A percentile compares a stretch with the other conserved stretches of the same genome.
These are phyloP conservation scores for Lachnellula subtilissima DNA, from an alignment of 2,329 filamentous ascomycete species.

Conservation along the genomic window DNA sequence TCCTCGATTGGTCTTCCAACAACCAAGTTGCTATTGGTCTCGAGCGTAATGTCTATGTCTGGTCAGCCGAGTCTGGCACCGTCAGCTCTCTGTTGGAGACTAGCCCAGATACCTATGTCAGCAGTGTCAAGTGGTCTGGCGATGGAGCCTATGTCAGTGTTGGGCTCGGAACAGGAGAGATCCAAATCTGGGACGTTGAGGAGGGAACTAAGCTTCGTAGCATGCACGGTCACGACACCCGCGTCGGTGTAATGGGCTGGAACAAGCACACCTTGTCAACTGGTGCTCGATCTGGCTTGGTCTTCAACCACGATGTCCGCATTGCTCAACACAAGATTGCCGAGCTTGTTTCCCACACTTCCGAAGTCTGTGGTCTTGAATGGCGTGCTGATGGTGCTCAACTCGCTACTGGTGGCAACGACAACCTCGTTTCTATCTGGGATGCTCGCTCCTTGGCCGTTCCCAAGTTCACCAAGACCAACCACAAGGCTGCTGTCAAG, in stretches of 20 bases:
- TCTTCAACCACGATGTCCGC: constrained; percentile 98
- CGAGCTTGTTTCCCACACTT: constrained; percentile 94
- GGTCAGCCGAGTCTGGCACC: constrained; percentile 90
- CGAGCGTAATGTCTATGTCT: constrained; percentile 95
- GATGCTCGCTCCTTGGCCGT: constrained; percentile 89
- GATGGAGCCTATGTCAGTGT: constrained; percentile 96
- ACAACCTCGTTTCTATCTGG: constrained; percentile 99
- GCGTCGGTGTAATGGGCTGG: constrained; percentile 98
- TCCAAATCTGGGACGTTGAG: constrained; percentile 98
- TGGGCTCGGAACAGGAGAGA: constrained; percentile 89
- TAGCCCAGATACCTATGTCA: constrained; percentile 86
- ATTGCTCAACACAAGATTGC: constrained; percentile 97
- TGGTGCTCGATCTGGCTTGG: constrained; percentile 86
- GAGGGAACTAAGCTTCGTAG: constrained; percentile 93
- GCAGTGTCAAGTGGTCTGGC: constrained; percentile 97
- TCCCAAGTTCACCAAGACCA: constrained; percentile 99
- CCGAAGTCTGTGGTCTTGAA: constrained; percentile 95
- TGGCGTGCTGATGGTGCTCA: constrained; percentile 96
- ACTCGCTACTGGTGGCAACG: constrained; percentile 94
- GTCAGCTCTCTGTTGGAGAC: constrained; percentile 89
- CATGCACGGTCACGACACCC: constrained; percentile 96
- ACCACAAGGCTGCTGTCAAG: constrained; percentile 98
- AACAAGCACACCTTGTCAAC: constrained; percentile 97
- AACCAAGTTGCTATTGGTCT: constrained; percentile 98
- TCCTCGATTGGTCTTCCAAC: constrained; percentile 94